Base-by-base conservation (phyloP, 2,329 filamentous ascomycete genomes). In the Pyricularia grisea region DNA sequence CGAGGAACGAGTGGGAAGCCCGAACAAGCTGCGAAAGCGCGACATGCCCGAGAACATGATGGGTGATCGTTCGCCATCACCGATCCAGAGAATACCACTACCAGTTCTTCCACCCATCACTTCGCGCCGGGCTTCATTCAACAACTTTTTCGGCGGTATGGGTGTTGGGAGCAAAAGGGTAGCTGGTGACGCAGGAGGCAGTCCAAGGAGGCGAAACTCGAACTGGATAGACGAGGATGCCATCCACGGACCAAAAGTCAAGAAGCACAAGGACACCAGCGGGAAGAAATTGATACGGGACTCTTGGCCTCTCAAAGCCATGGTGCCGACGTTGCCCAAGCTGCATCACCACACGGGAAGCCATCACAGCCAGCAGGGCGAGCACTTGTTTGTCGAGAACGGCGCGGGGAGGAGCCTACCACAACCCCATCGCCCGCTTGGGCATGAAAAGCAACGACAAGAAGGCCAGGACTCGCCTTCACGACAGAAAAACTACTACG, bases 151-250 rank as follows among this genome's bases (percentile, higher is more conserved):
- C 65, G 55, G 65, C 30, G 36, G 30, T 17, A 12, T 61, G 58
- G 23, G 23, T 27, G 58, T 7, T 28, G 58, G 23, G 23, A 42
- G 30, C 9, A 23, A n/a, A 23, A 42, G 36, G n/a, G n/a, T 27
- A 12, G 71, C 27, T 36, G 65, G 73, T 68, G 74, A 73, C 64
- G n/a, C 42, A n/a, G 30, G 55, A 25, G 25, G 30, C 67, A 65
- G 58, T 12, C 31, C 23, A 2, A 31, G 36, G 14, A 36, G 58
- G 27, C 74, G 73, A 68, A 78, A 72, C 73, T 74, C 71, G 11
- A 80, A 79, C 23, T 85, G 82, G 83, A 81, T 84, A 31, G 82
- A 84, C 69, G 84, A 84, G 71, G 83, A 86, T 67, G 80, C 79
- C 68, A 76, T 83, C n/a, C 82, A 84, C 70, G 83, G 83, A 4